Base-by-base conservation (phyloP, 208 protist species). In the Angomonas ambiguus region DNA sequence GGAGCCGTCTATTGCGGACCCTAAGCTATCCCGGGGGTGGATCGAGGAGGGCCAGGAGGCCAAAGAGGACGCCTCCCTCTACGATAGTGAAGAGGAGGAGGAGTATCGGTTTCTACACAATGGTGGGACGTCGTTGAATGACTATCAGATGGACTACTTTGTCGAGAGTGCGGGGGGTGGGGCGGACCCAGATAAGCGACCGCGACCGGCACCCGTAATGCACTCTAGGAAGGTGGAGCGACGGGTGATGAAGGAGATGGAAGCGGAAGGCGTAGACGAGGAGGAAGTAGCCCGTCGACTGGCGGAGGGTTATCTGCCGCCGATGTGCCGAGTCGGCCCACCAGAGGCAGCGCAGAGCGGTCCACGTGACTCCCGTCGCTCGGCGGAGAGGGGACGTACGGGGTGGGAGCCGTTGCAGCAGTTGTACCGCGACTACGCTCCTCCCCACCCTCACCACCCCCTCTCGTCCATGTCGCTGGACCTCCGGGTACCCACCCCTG, bases 91-190 rank as follows among this genome's bases (percentile, higher is more conserved):
- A 20, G 49, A 56, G 49, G 49, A 56, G 49, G 49, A 56, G 22
- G 49, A 56, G 49, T 45, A 45, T 45, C 38, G 16, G 8, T 45
- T 45, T 16, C 38, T 45, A 45, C 38, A 45, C 38, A 8, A 45
- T 16, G 11, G 16, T n/a, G 38, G 38, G 38, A 45, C 38, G 38
- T 16, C n/a, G n/a, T n/a, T 45, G 11, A 45, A 45, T 45, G 16
- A 45, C 38, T 45, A 45, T 45, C 49, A 56, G 49, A 6, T 56
- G n/a, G 22, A 56, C 49, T 56, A 30, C 49, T 56, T 56, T 27
- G n/a, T 24, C n/a, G n/a, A n/a, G 49, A 30, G n/a, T 24, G 8
- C 11, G 38, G 11, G 16, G 16, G 38, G 27, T 5, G 49, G 49
- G n/a, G 5, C n/a, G 5, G 49, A 16, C 49, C 6, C 5, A 24